Percentiles rank a stretch among this genome's conserved stretches.
Conservation (phyloP, 1,139 yeast genomes). For the Yamadazyma siamensis region DNA sequence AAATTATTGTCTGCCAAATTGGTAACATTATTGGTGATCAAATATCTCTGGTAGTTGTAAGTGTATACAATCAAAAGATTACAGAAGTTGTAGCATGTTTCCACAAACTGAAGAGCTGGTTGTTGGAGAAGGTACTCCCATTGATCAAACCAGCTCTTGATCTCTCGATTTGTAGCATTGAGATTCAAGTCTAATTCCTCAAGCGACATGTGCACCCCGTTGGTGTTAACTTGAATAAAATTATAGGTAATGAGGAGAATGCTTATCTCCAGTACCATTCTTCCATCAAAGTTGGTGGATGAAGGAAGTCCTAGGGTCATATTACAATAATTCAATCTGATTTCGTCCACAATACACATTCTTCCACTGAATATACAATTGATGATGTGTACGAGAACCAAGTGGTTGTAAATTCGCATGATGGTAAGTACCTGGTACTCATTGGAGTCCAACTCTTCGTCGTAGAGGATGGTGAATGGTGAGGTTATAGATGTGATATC, state of each 20-base stretch:
- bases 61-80: conserved; percentile 45
- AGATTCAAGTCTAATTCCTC: conserved; percentile 23
- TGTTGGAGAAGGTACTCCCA: conserved; percentile 74
- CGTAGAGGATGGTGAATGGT: conserved; percentile 28
- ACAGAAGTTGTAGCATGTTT: conserved; percentile 67
- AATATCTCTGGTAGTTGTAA: conserved; percentile 24
- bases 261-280: conserved; percentile 79
- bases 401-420: conserved; percentile 68
- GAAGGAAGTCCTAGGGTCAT: conserved; percentile 58
- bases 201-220: conserved; percentile 17
- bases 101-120: conserved; percentile 75
- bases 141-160: conserved; percentile 62
- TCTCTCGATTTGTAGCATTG: conserved; percentile 27
- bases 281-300: conserved; percentile 77
- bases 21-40: conserved; percentile 8
- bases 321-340: conserved; percentile 59
- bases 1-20: conserved; percentile 11
- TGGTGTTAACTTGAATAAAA: conserved; percentile 46
- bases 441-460: conserved; percentile 29
- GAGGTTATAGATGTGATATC: conserved; percentile 12
- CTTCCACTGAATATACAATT: conserved; percentile 71
- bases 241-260: conserved; percentile 61
- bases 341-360: conserved; percentile 69
- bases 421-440: conserved; percentile 52
- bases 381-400: conserved; percentile 66